Base-by-base conservation (phyloP, 768 basidiomycete species). In the Rubroboletus satanas region DNA sequence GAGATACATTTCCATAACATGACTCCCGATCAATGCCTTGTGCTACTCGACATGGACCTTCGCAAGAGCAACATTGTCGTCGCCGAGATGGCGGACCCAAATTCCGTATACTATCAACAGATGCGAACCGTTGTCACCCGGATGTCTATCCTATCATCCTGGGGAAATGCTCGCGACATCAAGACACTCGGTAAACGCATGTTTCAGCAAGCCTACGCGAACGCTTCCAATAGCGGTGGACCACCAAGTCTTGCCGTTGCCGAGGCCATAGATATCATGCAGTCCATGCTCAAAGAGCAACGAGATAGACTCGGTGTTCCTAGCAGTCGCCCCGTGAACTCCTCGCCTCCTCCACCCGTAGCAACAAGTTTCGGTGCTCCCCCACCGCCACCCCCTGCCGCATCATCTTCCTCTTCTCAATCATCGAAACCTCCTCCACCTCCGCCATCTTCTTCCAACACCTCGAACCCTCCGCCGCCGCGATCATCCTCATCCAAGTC, bases 151-250 rank as follows among this genome's bases (percentile, higher is more conserved):
- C 67, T 85, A 1, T 71, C 74, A 5, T 78, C 79, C 1, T 88
- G 87, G 87, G 87, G 85, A 14, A 88, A 88, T 46, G 87, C 85
- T 3, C 77, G 85, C 7, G 86, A 88, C 57, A 75, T 87, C 64
- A 72, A 79, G 49, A 80, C 79, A 0, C 68, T 85, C 5, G 67
- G 80, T 0, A 52, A 62, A 36, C 55, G 47, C 17, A 52, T 62
- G 51, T 45, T 61, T 36, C 60, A 58, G 5, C 50, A 62, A 28
- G 60, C 60, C 3, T 58, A 14, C 7, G 38, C 60, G 7, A 61
- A 61, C 8, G 59, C 59, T 7, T 47, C 59, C 26, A 48, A 31
- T 31, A 33, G 54, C 6, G 50, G 50, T 9, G 60, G 55, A 15
- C 2, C 41, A 15, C 36, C 12, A 6, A 29, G 43, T 4, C 49